Evolutionary conservation across 495 filamentous ascomycete genomes (phyloP).

Genomic region (Hyaloscypha variabilis): DNA sequence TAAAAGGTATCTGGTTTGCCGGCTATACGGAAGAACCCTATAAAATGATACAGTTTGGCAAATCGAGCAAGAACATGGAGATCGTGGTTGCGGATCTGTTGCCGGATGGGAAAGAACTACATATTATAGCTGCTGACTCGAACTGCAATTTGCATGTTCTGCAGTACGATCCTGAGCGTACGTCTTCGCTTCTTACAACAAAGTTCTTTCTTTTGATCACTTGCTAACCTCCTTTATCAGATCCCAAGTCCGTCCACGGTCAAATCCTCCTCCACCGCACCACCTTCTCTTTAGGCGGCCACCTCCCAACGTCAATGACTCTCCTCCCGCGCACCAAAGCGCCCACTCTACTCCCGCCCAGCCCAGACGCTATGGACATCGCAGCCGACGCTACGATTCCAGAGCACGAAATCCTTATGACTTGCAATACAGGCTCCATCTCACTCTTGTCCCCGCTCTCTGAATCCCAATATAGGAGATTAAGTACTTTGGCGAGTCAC

Average conservation of each 20-base stretch:
- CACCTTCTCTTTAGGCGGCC: constrained; percentile 80
- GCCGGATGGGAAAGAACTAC: constrained; percentile 80
- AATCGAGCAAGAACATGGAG: constrained; percentile 73
- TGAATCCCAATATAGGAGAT: constrained; percentile 79
- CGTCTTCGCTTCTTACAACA: constrained; percentile 30
- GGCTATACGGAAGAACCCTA: constrained; percentile 96
- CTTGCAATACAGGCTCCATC: constrained; percentile 74
- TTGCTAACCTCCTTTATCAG: constrained; percentile 45
- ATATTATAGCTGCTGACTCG: constrained; percentile 80
- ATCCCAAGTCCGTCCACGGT: constrained; percentile 91
- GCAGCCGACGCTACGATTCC: constrained; percentile 32
- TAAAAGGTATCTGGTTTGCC: constrained; percentile 93
- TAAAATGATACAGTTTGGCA: constrained; percentile 91
- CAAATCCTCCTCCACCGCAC: constrained; percentile 82
- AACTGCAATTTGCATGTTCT: constrained; percentile 85
- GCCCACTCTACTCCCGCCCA: constrained; percentile 42
- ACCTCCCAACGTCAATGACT: constrained; percentile 71
- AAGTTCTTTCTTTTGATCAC: background rate
- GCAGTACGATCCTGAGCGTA: constrained; percentile 91
- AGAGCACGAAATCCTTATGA: constrained; percentile 64
- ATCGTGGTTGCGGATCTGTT: constrained; percentile 85
- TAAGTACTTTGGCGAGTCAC: constrained; percentile 81
- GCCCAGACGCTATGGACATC: constrained; percentile 34
- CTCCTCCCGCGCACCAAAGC: constrained; percentile 70
- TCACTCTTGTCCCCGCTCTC: constrained; percentile 76